phyloP scores from a whole-genome alignment of 1,284 basidiomycete genomes.

The Hemileia vastatrix region DNA sequence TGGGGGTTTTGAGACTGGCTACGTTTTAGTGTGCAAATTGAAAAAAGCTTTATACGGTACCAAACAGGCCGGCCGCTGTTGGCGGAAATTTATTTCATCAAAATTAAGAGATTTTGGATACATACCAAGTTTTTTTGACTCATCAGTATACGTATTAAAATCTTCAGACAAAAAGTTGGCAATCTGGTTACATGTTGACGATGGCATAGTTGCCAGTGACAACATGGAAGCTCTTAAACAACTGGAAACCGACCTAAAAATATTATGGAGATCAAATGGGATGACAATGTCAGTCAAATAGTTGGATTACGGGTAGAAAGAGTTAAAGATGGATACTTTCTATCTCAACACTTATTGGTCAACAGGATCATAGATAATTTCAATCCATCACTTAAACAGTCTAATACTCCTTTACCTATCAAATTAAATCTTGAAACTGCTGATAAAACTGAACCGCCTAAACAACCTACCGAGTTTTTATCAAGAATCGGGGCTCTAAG shows the following conservation, averaged over 20 bases:
- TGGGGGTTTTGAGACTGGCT: no score
- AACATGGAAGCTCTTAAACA: background rate
- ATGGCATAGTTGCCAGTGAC: background rate
- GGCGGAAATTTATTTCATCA: background rate
- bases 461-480: no score
- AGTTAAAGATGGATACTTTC: no score
- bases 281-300: background rate
- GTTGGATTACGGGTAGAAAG: background rate
- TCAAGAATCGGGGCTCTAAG: no score
- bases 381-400: no score
- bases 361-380: background rate
- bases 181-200: conserved; percentile 3
- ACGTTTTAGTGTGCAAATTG: no score
- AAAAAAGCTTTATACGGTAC: background rate
- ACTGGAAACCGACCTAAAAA: background rate
- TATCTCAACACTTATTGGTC: background rate
- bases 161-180: background rate
- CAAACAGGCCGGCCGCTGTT: background rate
- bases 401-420: no score
- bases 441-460: no score
- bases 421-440: no score
- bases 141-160: background rate
- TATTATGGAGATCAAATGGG: background rate
- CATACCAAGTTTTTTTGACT: no score
- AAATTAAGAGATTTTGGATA: no score